These are phyloP conservation scores for Hysterium pulicare DNA, from an alignment of 2,329 filamentous ascomycete genomes.

Conservation along the genomic window DNA sequence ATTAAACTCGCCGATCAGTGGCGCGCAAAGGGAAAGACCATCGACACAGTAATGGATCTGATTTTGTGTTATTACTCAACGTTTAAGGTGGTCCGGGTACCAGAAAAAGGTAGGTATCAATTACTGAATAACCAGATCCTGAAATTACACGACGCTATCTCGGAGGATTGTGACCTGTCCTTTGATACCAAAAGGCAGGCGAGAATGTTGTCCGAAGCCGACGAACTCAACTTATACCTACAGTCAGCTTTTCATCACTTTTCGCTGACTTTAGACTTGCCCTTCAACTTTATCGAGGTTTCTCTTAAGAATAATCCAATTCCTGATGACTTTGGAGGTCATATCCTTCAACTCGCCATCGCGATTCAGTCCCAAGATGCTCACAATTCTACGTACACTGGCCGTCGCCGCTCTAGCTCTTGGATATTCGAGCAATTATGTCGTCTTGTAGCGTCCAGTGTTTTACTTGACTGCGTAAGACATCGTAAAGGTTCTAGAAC, in stretches of 20 bases:
- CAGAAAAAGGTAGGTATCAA: constrained; percentile 42
- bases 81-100: constrained; percentile 40
- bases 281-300: constrained; percentile 52
- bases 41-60: not conserved
- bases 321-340: constrained; percentile 47
- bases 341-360: constrained; percentile 49
- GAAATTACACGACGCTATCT: constrained; percentile 45
- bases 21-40: not conserved
- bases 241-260: constrained; percentile 53
- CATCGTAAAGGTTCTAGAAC: too few relatives aligned
- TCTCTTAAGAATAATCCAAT: constrained; percentile 47
- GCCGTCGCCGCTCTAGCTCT: too few relatives aligned
- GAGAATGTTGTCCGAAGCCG: constrained; percentile 47
- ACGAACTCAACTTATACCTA: constrained; percentile 48
- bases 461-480: constrained; percentile 47
- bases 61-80: not conserved
- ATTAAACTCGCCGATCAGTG: not conserved
- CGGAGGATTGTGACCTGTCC: constrained; percentile 35
- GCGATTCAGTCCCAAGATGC: constrained; percentile 40
- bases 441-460: constrained; percentile 51
- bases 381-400: constrained; percentile 27
- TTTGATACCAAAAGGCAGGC: constrained; percentile 42
- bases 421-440: constrained; percentile 46
- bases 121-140: constrained; percentile 48
- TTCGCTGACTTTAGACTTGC: constrained; percentile 40